A percentile compares a stretch with the other conserved stretches of the same genome.
Conservation (phyloP, 2,329 filamentous ascomycete genomes). For the Cytospora paraplurivora region DNA sequence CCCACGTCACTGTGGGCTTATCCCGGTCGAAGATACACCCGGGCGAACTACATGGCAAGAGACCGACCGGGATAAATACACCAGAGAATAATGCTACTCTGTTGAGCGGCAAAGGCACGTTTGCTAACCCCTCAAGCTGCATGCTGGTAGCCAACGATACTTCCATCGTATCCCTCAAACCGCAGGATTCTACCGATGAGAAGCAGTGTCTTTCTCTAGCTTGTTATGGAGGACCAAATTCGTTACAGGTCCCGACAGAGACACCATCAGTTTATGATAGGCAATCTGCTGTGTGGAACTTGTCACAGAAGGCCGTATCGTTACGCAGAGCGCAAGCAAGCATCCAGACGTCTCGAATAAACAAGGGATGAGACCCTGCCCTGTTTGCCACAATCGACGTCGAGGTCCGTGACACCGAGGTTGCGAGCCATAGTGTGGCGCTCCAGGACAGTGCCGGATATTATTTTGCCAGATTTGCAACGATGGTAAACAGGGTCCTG, state of each 20-base stretch:
- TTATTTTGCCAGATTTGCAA: not conserved
- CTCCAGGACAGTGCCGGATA: not conserved
- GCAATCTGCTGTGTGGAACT: not conserved
- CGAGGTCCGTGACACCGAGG: not conserved
- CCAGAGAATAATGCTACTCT: too few relatives aligned
- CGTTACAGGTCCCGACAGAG: too few relatives aligned
- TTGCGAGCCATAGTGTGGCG: not conserved
- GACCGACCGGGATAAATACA: not conserved
- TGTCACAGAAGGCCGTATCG: not conserved
- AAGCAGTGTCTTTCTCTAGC: too few relatives aligned
- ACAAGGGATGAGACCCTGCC: not conserved
- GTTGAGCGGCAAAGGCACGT: too few relatives aligned
- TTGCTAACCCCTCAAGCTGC: too few relatives aligned
- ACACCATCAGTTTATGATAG: not conserved
- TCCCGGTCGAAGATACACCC: not conserved
- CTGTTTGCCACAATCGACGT: not conserved
- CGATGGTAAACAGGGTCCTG: not conserved
- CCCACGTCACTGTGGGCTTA: not conserved
- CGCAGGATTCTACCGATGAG: too few relatives aligned
- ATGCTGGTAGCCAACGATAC: too few relatives aligned
- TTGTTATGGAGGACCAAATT: not conserved
- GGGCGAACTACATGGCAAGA: not conserved
- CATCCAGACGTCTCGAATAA: not conserved
- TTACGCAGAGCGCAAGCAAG: not conserved
- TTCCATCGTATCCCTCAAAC: too few relatives aligned